Conservation (phyloP, 139 green algal genomes). For the Micromonas commoda region DNA sequence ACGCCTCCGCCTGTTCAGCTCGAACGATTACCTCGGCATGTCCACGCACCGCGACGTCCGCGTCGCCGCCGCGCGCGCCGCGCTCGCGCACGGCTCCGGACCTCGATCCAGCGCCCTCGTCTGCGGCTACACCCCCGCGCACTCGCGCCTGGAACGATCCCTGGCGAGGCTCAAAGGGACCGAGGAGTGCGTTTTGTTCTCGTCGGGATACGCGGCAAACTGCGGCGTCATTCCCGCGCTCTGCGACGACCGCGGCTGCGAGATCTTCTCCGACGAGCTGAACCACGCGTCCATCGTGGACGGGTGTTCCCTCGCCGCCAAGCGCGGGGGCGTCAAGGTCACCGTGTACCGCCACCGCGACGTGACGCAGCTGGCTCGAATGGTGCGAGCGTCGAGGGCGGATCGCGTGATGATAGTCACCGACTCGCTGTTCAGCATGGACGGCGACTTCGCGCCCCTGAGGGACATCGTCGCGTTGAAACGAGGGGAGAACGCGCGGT, state of each 20-base stretch:
- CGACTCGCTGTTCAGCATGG: conserved; percentile 91
- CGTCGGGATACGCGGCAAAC: conserved; percentile 65
- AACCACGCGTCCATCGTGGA: conserved; percentile 98
- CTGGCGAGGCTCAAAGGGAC: conserved; percentile 76
- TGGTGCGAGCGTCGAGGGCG: not conserved
- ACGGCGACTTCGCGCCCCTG: conserved; percentile 53
- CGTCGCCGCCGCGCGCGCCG: conserved; percentile 23
- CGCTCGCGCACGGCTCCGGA: conserved; percentile 51
- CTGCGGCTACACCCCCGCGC: conserved; percentile 69
- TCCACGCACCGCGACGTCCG: conserved; percentile 69
- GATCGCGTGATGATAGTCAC: conserved; percentile 68
- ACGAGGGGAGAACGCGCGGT: not conserved
- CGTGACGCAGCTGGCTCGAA: conserved; percentile 37
- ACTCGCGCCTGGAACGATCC: conserved; percentile 69
- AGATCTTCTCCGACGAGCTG: conserved; percentile 65
- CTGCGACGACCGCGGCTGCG: not conserved
- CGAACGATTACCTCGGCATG: conserved; percentile 94
- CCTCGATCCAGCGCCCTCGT: conserved; percentile 67
- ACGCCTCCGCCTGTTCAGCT: conserved; percentile 54
- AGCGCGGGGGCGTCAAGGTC: not conserved
- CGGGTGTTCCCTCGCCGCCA: conserved; percentile 56
- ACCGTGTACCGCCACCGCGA: conserved; percentile 79
- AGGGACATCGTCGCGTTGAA: conserved; percentile 57
- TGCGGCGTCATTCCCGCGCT: not conserved
- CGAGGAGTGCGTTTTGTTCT: conserved; percentile 48